Evolutionary conservation across 2,329 filamentous ascomycete genomes (phyloP).

Genomic region (Fulvia fulva): DNA sequence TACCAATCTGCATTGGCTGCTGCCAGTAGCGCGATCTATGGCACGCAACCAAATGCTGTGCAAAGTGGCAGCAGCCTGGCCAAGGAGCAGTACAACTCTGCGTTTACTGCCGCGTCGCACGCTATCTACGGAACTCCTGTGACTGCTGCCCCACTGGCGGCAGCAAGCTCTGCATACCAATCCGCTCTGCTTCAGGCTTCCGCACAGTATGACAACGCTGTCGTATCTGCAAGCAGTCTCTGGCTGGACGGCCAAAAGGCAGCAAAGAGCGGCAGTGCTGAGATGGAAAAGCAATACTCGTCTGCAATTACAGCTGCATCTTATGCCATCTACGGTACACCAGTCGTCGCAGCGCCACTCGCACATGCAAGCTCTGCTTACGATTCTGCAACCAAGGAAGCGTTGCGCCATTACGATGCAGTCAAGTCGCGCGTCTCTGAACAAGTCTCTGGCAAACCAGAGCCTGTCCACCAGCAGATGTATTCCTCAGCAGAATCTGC

Average conservation of each 20-base stretch:
- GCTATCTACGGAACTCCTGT: constrained; percentile 53
- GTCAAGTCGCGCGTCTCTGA: constrained; percentile 65
- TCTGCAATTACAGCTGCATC: constrained; percentile 58
- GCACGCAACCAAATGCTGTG: constrained; percentile 40
- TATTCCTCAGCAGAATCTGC: constrained; percentile 64
- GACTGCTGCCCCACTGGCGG: constrained; percentile 31
- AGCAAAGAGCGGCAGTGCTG: constrained; percentile 46
- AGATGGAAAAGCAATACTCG: constrained; percentile 52
- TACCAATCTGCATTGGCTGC: constrained; percentile 55
- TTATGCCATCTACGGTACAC: constrained; percentile 53
- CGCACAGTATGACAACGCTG: constrained; percentile 54
- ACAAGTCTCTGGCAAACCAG: constrained; percentile 64
- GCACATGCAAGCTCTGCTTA: constrained; percentile 53
- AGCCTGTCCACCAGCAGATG: constrained; percentile 66
- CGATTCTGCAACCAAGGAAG: constrained; percentile 60
- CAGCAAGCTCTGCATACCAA: constrained; percentile 56
- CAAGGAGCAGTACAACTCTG: constrained; percentile 54
- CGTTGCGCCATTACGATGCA: constrained; percentile 64
- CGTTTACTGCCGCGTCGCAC: constrained; percentile 58
- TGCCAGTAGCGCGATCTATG: constrained; percentile 55
- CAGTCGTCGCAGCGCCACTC: constrained; percentile 36
- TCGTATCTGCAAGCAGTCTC: not conserved
- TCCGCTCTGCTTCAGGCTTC: constrained; percentile 63
- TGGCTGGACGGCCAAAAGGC: constrained; percentile 10
- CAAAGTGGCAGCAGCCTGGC: constrained; percentile 49